Conservation (phyloP, 2,329 filamentous ascomycete species). For the Paecilomyces variotii region DNA sequence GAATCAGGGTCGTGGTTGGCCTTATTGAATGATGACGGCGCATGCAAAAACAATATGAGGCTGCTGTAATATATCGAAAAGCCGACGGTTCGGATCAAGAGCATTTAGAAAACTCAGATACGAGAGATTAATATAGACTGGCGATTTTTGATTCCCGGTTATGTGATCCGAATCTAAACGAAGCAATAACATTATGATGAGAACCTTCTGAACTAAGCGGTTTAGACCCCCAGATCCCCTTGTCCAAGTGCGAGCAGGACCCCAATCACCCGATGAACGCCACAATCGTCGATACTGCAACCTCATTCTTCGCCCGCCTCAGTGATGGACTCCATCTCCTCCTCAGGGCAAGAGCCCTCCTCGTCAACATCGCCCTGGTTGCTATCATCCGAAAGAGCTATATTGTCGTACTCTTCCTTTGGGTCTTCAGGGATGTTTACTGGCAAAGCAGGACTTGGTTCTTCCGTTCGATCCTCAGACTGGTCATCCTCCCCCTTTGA, state of each 20-base stretch:
- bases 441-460: neutral
- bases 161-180: neutral
- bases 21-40: neutral
- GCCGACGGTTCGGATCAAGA: neutral
- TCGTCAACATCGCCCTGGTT: neutral
- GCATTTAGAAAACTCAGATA: neutral
- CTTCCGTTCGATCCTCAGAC: neutral
- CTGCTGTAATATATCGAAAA: neutral
- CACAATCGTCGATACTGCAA: neutral
- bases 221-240: neutral
- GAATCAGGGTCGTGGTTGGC: neutral
- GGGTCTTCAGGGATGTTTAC: no score
- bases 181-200: neutral
- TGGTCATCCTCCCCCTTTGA: neutral
- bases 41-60: neutral
- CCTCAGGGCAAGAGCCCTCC: neutral
- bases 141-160: neutral
- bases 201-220: neutral
- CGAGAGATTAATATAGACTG: neutral
- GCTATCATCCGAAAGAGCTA: neutral
- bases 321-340: neutral
- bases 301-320: neutral
- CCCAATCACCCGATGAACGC: neutral
- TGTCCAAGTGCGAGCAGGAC: neutral
- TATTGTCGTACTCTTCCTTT: neutral